Base-by-base conservation (phyloP, 1,139 yeast species). In the Hemisphaericaspora subhashii region DNA sequence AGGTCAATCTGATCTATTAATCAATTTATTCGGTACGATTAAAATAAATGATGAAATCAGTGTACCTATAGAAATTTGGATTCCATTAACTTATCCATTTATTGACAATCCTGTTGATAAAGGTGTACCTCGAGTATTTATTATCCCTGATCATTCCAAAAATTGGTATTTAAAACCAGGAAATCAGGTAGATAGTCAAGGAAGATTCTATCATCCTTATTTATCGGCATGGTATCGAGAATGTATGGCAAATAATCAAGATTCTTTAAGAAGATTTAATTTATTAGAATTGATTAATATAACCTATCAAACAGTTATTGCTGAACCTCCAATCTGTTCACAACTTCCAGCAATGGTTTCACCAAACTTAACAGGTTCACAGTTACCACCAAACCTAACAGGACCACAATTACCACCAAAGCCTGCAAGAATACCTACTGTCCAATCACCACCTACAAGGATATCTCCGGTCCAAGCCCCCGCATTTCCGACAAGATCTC, bases 1-100 rank as follows among this genome's bases (percentile, higher is more conserved):
- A 1, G 96, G 97, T 1, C 60, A 58, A 10, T 68, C 86, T 1
- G 68, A 72, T 24, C 66, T 89, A 20, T 64, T 88, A 37, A 63
- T 88, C 12, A 82, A 84, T 45, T 49, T 89, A 2, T 74, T 72
- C 50, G 96, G 96, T 0, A 66, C 73, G 2, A 50, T 82, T 3
- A 71, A 74, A 48, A 57, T 44, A 1, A 45, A 48, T 11, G 51
- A 57, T 5, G 52, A 55, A 1, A 63, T 67, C 38, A 56, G 65
- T 16, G 70, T 81, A n/a, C 89, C 90, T 0, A 57, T 86, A 10
- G 80, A 81, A 43, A 62, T 89, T 3, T 89, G 96, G 95, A 55
- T 90, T 1, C 95, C 96, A 0, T 71, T 72, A 27, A 66, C 71
- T 20, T 87, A 86, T 52, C 96, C 96, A 0, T 54, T 52, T 20